phyloP scores from a whole-genome alignment of 75 land plant species.

The Azolla pinnata region DNA sequence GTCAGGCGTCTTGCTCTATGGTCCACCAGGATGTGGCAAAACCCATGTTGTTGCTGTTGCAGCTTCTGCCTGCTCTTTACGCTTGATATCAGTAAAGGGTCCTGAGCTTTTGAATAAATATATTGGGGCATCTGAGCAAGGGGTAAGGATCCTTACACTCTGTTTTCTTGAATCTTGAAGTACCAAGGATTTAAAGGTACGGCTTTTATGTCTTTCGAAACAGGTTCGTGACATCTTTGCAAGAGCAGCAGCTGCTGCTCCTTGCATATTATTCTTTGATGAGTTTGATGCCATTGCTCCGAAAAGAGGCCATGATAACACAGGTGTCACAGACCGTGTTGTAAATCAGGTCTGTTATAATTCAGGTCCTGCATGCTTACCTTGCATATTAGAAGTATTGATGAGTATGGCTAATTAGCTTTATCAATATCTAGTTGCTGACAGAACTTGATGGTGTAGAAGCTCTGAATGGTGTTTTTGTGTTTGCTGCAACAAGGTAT shows the following conservation, averaged over 20 bases:
- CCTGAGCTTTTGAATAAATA: constrained; percentile 96
- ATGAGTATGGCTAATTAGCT: neutral
- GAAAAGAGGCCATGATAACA: constrained; percentile 96
- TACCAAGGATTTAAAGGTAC: neutral
- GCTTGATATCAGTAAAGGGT: constrained; percentile 91
- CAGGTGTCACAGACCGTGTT: constrained; percentile 99
- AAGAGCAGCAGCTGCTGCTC: constrained; percentile 88
- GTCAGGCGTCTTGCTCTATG: constrained; percentile 90
- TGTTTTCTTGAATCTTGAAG: neutral
- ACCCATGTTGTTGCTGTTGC: constrained; percentile 98
- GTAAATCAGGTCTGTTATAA: constrained; percentile 89
- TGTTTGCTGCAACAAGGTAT: constrained; percentile 97
- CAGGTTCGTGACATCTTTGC: constrained; percentile 94
- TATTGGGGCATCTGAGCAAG: constrained; percentile 99
- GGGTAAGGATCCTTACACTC: constrained; percentile 40
- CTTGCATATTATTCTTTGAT: constrained; percentile 95
- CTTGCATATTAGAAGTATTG: neutral
- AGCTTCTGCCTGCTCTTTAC: constrained; percentile 83
- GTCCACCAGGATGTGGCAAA: constrained; percentile 99
- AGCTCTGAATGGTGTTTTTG: constrained; percentile 89
- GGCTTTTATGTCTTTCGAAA: neutral
- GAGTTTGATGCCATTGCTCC: constrained; percentile 99
- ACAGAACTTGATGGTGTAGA: constrained; percentile 98
- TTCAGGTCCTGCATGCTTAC: no score
- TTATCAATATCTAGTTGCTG: constrained; percentile 43